Evolutionary conservation across 768 basidiomycete genomes (phyloP).

Genomic region (Thelephora ganbajun): DNA sequence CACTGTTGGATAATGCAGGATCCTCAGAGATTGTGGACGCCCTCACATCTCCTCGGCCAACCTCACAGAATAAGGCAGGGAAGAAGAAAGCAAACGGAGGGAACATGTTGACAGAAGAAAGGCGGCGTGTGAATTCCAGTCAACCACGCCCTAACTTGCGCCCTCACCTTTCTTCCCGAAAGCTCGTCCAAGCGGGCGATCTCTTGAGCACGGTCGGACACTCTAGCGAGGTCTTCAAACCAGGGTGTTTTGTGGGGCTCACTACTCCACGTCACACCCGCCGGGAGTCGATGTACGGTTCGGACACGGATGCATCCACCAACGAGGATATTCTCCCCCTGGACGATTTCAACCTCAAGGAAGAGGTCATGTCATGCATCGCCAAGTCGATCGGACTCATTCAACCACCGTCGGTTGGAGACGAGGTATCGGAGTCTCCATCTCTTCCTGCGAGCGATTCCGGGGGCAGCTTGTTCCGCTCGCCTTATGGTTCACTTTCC

Average conservation of each 20-base stretch:
- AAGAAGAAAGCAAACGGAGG: slow-evolving; percentile 10
- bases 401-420: slow-evolving; percentile 68
- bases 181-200: slow-evolving; percentile 66
- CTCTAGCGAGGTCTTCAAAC: slow-evolving; percentile 27
- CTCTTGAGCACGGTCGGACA: slow-evolving; percentile 45
- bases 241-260: slow-evolving; percentile 9
- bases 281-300: slow-evolving; percentile 2
- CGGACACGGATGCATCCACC: background rate
- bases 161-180: slow-evolving; percentile 24
- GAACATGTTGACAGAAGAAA: slow-evolving; percentile 14
- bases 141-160: slow-evolving; percentile 7
- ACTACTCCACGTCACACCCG: slow-evolving; percentile 5
- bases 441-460: slow-evolving; percentile 34
- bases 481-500: slow-evolving; percentile 65
- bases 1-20: slow-evolving; percentile 17
- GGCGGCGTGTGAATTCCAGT: slow-evolving; percentile 6
- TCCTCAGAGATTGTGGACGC: slow-evolving; percentile 8
- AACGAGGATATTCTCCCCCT: slow-evolving; percentile 18
- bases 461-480: slow-evolving; percentile 27
- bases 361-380: slow-evolving; percentile 95
- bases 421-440: slow-evolving; percentile 52
- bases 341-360: slow-evolving; percentile 86
- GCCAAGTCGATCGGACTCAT: slow-evolving; percentile 92
- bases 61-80: slow-evolving; percentile 5
- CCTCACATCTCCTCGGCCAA: slow-evolving; percentile 9